A percentile compares a stretch with the other conserved stretches of the same genome.
phyloP scores from a whole-genome alignment of 1,284 basidiomycete genomes.

The Violaceomyces palustris region DNA sequence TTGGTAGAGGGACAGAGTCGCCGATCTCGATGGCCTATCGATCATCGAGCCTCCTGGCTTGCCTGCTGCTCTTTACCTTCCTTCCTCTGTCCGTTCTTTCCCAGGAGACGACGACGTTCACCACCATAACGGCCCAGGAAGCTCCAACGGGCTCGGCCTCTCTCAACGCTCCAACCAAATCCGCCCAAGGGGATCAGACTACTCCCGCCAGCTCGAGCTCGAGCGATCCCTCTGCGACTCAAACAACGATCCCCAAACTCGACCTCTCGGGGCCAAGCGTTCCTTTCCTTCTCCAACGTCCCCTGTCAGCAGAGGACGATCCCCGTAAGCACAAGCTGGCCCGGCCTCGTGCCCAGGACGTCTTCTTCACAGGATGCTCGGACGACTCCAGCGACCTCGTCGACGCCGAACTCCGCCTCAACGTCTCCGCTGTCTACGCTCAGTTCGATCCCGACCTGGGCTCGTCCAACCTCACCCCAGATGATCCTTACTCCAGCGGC shows the following conservation, averaged over 20 bases:
- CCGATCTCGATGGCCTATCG: too few species aligned
- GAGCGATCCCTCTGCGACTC: constrained; percentile 7
- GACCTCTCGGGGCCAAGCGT: constrained; percentile 22
- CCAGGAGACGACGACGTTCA: too few species aligned
- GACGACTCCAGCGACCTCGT: constrained; percentile 19
- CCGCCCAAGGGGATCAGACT: background rate
- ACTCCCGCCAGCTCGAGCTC: constrained; percentile 7
- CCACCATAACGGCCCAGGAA: too few species aligned
- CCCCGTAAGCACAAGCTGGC: constrained; percentile 4
- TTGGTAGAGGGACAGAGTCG: too few species aligned
- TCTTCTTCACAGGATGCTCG: constrained; percentile 35
- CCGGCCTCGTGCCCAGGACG: constrained; percentile 21
- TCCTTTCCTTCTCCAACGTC: constrained; percentile 23
- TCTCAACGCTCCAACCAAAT: constrained; percentile 15
- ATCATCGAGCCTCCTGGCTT: too few species aligned
- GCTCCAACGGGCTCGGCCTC: constrained; percentile 23
- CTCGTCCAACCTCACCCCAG: constrained; percentile 6
- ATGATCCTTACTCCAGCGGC: constrained; percentile 8
- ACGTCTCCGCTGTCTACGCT: constrained; percentile 45
- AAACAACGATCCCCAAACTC: constrained; percentile 24
- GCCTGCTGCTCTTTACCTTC: too few species aligned
- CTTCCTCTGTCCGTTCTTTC: too few species aligned
- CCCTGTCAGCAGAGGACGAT: constrained; percentile 15
- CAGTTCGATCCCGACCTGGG: constrained; percentile 31
- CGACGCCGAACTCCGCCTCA: constrained; percentile 32